Percentiles rank a stretch among this genome's conserved stretches.
These are phyloP conservation scores for Pleomassaria siparia DNA, from an alignment of 2,329 filamentous ascomycete genomes.

Conservation along the genomic window DNA sequence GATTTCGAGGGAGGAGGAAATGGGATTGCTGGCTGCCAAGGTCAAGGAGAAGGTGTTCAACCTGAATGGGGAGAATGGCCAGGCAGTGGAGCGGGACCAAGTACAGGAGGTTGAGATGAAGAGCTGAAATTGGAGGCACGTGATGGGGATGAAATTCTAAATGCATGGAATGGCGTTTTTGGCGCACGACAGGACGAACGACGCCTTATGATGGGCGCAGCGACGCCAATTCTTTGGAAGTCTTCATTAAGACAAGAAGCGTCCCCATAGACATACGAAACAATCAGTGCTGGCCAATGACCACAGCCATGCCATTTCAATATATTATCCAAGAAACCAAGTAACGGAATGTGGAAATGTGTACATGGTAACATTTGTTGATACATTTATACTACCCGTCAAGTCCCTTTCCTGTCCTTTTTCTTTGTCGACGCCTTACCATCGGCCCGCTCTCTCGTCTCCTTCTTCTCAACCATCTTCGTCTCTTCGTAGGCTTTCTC, in stretches of 20 bases:
- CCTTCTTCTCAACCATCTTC: background rate
- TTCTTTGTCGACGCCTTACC: background rate
- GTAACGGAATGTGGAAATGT: background rate
- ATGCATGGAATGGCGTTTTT: conserved; percentile 12
- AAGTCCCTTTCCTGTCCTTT: background rate
- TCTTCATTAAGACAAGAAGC: background rate
- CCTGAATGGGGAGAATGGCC: conserved; percentile 8
- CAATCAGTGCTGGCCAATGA: background rate
- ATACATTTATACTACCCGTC: background rate
- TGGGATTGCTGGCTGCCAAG: conserved; percentile 60
- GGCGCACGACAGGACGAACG: background rate
- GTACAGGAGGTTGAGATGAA: conserved; percentile 15
- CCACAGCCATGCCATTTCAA: background rate
- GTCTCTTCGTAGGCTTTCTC: no score
- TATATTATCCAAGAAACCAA: no score
- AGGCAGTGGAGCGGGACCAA: background rate
- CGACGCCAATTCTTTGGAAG: background rate
- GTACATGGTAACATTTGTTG: background rate
- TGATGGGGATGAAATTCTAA: background rate
- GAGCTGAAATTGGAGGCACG: conserved; percentile 5
- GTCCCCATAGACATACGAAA: background rate
- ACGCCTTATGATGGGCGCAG: background rate
- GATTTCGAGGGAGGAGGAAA: conserved; percentile 61
- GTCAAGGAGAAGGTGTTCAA: conserved; percentile 63
- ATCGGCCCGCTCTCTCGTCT: background rate